Conservation (phyloP, 352 stramenopile genomes). For the Lagenidium sp. region DNA sequence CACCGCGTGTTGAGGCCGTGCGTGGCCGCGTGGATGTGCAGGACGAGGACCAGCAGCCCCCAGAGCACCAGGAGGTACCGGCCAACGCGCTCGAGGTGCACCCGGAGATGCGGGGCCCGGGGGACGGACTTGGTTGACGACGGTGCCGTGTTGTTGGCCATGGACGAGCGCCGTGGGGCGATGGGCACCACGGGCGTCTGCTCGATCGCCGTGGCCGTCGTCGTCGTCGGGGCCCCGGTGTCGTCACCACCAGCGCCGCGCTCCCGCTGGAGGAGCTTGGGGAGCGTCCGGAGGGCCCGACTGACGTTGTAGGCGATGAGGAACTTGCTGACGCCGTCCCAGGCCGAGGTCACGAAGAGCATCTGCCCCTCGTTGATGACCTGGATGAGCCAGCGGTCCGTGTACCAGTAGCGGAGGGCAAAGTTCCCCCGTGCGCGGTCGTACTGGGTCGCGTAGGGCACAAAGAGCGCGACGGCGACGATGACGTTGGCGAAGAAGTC, state of each 20-base stretch:
- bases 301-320: conserved; percentile 13
- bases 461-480: conserved; percentile 10
- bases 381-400: conserved; percentile 16
- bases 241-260: too few relatives aligned
- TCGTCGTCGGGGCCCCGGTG: too few relatives aligned
- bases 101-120: background rate
- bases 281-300: conserved; percentile 8
- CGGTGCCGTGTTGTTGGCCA: too few relatives aligned
- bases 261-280: conserved; percentile 4
- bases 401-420: conserved; percentile 8
- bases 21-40: conserved; percentile 9
- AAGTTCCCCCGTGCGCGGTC: conserved; percentile 5
- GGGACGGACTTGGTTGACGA: too few relatives aligned
- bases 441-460: conserved; percentile 14
- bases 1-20: conserved; percentile 4
- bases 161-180: background rate
- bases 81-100: background rate
- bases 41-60: conserved; percentile 8
- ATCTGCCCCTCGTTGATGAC: conserved; percentile 16
- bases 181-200: background rate
- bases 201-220: too few relatives aligned
- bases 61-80: conserved; percentile 9
- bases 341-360: conserved; percentile 10
- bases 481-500: conserved; percentile 15
- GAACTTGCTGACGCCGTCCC: conserved; percentile 11